A percentile compares a stretch with the other conserved stretches of the same genome.
phyloP scores from a whole-genome alignment of 257 asterid species.

The Ilex asprella region DNA sequence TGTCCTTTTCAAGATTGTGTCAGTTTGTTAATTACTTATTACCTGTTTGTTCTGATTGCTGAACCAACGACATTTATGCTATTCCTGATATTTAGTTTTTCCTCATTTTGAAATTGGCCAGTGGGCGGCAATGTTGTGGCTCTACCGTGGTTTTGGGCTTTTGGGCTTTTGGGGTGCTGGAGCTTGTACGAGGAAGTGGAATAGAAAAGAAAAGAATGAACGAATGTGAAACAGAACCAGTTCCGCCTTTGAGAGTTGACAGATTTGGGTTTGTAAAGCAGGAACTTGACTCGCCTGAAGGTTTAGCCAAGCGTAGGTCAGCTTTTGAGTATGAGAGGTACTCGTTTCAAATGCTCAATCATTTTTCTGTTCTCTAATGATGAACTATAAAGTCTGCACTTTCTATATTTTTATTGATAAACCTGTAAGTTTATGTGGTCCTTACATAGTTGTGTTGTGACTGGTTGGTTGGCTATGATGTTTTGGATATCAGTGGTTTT shows the following conservation, averaged over 20 bases:
- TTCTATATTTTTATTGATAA: no score
- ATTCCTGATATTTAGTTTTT: no score
- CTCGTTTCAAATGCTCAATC: not conserved
- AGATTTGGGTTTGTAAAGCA: slow-evolving; percentile 71
- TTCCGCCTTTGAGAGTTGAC: slow-evolving; percentile 48
- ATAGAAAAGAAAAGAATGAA: slow-evolving; percentile 79
- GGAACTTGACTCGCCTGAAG: slow-evolving; percentile 55
- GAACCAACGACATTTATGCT: no score
- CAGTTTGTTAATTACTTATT: no score
- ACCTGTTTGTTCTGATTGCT: no score
- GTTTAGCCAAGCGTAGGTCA: slow-evolving; percentile 51
- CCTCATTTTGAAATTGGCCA: no score
- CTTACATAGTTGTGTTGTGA: not conserved
- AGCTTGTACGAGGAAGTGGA: slow-evolving; percentile 15
- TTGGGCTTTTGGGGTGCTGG: not conserved
- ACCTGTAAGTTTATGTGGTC: not conserved
- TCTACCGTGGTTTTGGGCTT: no score
- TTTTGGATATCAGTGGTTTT: no score
- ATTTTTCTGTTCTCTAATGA: not conserved
- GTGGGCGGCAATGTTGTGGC: no score
- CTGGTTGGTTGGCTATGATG: no score
- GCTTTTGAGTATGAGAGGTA: slow-evolving; percentile 73
- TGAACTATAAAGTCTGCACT: not conserved
- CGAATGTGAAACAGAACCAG: slow-evolving; percentile 46
- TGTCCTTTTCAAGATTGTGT: no score